Conservation (phyloP, 2,329 filamentous ascomycete genomes). For the Macroventuria anomochaeta region DNA sequence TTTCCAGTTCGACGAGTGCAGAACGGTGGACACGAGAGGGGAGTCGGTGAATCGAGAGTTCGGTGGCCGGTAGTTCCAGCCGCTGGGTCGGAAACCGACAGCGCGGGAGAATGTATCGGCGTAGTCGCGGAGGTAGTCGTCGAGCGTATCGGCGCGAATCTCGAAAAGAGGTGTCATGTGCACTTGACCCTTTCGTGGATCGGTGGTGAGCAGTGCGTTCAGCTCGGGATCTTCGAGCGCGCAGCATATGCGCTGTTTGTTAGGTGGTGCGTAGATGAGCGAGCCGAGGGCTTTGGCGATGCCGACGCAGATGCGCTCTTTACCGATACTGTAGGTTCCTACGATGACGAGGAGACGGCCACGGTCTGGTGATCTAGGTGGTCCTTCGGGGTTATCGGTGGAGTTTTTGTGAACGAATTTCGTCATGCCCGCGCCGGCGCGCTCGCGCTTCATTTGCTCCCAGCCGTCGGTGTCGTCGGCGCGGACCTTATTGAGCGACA, state of each 20-base stretch:
- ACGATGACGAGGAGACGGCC: conserved; percentile 87
- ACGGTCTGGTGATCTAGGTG: conserved; percentile 42
- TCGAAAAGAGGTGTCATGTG: conserved; percentile 98
- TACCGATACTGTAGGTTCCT: conserved; percentile 97
- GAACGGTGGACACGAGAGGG: conserved; percentile 68
- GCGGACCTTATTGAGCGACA: conserved; percentile 73
- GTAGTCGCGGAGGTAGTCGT: conserved; percentile 83
- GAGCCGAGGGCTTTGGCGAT: conserved; percentile 84
- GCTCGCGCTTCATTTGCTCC: conserved; percentile 63
- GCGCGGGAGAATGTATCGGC: conserved; percentile 83
- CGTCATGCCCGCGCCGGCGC: conserved; percentile 65
- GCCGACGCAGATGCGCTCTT: conserved; percentile 92
- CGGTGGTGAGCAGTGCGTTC: conserved; percentile 73
- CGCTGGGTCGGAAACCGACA: conserved; percentile 89
- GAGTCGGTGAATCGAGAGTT: conserved; percentile 67
- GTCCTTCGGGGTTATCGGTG: conserved; percentile 35
- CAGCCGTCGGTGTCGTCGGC: conserved; percentile 63
- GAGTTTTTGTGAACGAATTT: conserved; percentile 64
- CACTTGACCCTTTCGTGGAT: conserved; percentile 87
- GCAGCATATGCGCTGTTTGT: conserved; percentile 82
- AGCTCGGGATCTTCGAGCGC: conserved; percentile 88
- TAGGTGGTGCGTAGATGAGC: conserved; percentile 86
- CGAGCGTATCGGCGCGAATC: conserved; percentile 86
- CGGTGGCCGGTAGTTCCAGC: conserved; percentile 88
- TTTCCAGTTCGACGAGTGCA: conserved; percentile 76